Base-by-base conservation (phyloP, 345 rosid genomes). In the Acer saccharum region DNA sequence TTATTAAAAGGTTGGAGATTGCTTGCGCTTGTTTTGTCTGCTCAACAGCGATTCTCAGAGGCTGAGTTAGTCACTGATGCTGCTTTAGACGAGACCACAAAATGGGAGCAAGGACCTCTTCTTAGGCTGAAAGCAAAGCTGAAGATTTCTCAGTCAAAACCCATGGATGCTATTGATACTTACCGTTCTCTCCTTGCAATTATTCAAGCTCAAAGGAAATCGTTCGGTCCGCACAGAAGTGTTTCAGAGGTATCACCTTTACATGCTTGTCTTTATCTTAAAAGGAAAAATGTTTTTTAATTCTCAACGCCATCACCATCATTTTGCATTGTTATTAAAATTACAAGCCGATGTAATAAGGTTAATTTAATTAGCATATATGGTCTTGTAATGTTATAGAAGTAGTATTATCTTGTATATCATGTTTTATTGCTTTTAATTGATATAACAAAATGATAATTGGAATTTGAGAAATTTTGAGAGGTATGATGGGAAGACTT, bases 31-130 rank as follows among this genome's bases (percentile, higher is more conserved):
- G 90, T 93, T 82, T 83, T 95, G 82, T 91, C 98, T 0, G 98
- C 98, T 81, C 98, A 93, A 68, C 97, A 92, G 64, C 84, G 92
- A 78, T 92, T 89, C 79, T 76, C 97, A 6, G 97, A 92, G 88
- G 93, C 99, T 79, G 94, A 89, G 80, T 93, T 91, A 67, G 98
- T 95, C 52, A 92, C 84, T 7, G 97, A 89, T 82, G 99, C 98
- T 76, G 97, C 98, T 79, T 85, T 93, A 66, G 98, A 93, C 74
- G 98, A 93, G 92, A 93, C 93, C 32, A 88, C 93, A 60, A 93
- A 90, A 76, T 95, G 98, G 98, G 98, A 95, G 75, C 97, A 92
- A 83, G 94, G 92, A 66, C 93, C 93, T 57, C 78, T 95, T 21
- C 87, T 93, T 74, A 91, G 88, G 85, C 83, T 93, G 74, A 95